Percentiles rank a stretch among this genome's conserved stretches.
Evolutionary conservation across 2,329 filamentous ascomycete species (phyloP).

Genomic region (Nothomitra cinnamomea): DNA sequence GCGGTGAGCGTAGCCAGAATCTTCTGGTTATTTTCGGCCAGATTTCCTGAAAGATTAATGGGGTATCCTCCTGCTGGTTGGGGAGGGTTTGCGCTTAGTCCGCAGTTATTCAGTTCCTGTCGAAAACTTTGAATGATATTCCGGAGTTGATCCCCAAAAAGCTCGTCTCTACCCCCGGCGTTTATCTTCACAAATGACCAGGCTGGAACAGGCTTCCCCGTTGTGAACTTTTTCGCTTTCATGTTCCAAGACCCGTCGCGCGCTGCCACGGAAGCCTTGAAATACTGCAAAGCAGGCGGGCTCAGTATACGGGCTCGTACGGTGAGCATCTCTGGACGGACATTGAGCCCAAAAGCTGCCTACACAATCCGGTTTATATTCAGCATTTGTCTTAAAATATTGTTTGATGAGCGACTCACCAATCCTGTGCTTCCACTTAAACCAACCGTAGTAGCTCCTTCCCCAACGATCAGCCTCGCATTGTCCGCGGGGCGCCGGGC

Average conservation of each 20-base stretch:
- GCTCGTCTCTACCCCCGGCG: slow-evolving; percentile 17
- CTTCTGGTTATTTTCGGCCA: neutral
- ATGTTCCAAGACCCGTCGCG: slow-evolving; percentile 55
- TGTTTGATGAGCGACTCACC: slow-evolving; percentile 9
- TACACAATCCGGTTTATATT: slow-evolving; percentile 11
- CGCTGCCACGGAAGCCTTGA: slow-evolving; percentile 20
- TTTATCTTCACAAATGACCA: slow-evolving; percentile 32
- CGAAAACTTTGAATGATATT: slow-evolving; percentile 7
- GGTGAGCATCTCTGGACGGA: slow-evolving; percentile 46
- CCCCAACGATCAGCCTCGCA: slow-evolving; percentile 7
- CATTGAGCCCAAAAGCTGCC: slow-evolving; percentile 43
- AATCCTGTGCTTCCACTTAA: slow-evolving; percentile 1
- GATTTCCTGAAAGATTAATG: neutral
- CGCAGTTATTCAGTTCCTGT: neutral
- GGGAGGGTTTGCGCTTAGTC: neutral
- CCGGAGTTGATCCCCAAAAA: neutral
- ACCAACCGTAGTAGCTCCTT: slow-evolving; percentile 8
- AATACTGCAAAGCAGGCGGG: slow-evolving; percentile 45
- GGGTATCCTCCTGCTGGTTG: neutral
- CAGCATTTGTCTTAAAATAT: neutral
- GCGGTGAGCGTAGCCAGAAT: slow-evolving; percentile 8
- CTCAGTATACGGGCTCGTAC: slow-evolving; percentile 53
- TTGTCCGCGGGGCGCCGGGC: slow-evolving; percentile 9
- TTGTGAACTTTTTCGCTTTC: slow-evolving; percentile 36
- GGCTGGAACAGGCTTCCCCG: slow-evolving; percentile 28